phyloP scores from a whole-genome alignment of 2,329 filamentous ascomycete species.

The Aspergillus hortae region DNA sequence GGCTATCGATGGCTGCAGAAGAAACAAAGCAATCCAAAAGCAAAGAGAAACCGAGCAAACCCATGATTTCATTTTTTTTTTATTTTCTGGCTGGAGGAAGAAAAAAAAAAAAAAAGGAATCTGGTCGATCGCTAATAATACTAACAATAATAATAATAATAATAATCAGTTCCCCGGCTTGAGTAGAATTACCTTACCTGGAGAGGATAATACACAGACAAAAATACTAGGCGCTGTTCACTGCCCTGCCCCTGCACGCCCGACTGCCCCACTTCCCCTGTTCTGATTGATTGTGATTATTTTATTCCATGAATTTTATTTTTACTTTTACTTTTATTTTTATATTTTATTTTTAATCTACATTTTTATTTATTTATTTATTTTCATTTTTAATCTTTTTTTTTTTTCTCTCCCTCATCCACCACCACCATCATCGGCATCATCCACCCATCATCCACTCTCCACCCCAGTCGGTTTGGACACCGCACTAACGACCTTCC shows the following conservation, averaged over 20 bases:
- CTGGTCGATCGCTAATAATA: constrained; percentile 1
- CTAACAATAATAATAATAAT: not conserved
- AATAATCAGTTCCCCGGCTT: not conserved
- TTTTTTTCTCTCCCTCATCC: not conserved
- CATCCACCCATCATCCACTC: constrained; percentile 13
- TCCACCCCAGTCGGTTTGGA: constrained; percentile 17
- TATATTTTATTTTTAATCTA: not conserved
- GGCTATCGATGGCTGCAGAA: not conserved
- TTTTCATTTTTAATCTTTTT: not conserved
- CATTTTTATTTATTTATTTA: not conserved
- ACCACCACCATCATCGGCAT: constrained; percentile 14
- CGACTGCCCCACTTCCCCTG: constrained; percentile 6
- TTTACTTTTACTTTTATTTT: not conserved
- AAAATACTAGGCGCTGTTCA: constrained; percentile 9
- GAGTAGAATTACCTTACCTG: constrained; percentile 8
- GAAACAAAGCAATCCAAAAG: not conserved
- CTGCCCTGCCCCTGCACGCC: constrained; percentile 16
- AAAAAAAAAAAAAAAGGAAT: constrained; percentile 7
- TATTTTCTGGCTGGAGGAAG: constrained; percentile 6
- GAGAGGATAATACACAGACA: constrained; percentile 3
- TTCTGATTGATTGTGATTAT: not conserved
- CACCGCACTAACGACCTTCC: constrained; percentile 15
- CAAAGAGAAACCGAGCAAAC: not conserved
- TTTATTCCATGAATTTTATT: constrained; percentile 1
- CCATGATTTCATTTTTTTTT: constrained; percentile 1